These are phyloP conservation scores for Sanguinoderma infundibulare DNA, from an alignment of 1,284 basidiomycete genomes.

Conservation along the genomic window DNA sequence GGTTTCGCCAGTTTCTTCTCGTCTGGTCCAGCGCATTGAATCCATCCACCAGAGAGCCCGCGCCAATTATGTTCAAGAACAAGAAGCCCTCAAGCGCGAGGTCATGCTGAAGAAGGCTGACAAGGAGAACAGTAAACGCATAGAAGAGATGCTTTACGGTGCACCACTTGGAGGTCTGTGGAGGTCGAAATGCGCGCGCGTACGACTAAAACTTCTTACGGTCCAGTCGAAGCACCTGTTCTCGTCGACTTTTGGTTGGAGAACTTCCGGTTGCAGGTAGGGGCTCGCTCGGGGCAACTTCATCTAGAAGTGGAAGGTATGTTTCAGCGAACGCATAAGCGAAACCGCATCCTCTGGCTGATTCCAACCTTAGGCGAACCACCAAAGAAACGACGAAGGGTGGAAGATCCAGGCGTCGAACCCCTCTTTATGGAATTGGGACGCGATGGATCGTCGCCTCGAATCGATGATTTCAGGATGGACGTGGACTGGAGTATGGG, in stretches of 20 bases:
- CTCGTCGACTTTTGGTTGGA: conserved; percentile 74
- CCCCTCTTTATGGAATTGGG: not conserved
- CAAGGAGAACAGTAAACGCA: conserved; percentile 54
- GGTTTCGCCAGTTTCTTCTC: conserved; percentile 42
- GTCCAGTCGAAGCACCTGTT: conserved; percentile 64
- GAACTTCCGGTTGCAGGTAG: conserved; percentile 69
- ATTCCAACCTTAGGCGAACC: conserved; percentile 37
- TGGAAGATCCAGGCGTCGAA: conserved; percentile 23
- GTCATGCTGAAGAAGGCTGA: conserved; percentile 56
- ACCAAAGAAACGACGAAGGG: conserved; percentile 44
- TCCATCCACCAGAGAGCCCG: conserved; percentile 59
- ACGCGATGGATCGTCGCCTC: conserved; percentile 1
- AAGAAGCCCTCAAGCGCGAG: conserved; percentile 55
- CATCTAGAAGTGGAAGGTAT: conserved; percentile 43
- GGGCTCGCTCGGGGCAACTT: conserved; percentile 58
- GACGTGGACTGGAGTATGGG: conserved; percentile 14
- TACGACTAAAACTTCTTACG: not conserved
- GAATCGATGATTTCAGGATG: conserved; percentile 10
- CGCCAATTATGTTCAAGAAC: conserved; percentile 66
- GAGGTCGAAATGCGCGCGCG: not conserved
- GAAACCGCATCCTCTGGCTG: not conserved
- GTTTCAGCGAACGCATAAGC: not conserved
- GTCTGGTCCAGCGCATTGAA: conserved; percentile 1
- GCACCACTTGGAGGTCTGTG: conserved; percentile 65
- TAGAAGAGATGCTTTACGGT: conserved; percentile 72